Percentiles rank a stretch among this genome's conserved stretches.
Conservation (phyloP, 2,329 filamentous ascomycete genomes). For the Alternaria incomplexa region DNA sequence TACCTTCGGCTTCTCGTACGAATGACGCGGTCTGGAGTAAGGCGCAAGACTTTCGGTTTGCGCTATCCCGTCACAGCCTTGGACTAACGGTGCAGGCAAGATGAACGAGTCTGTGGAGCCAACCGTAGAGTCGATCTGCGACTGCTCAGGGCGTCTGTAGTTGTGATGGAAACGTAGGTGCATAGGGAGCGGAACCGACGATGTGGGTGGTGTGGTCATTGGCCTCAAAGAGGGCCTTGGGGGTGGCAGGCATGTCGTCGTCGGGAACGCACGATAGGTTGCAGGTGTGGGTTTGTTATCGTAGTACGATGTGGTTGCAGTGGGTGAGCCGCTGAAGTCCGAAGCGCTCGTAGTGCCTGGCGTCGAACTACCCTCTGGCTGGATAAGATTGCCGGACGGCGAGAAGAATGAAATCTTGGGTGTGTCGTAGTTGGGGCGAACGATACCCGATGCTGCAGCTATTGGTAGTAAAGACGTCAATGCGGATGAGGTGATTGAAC, state of each 20-base stretch:
- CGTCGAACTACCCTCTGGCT: constrained; percentile 27
- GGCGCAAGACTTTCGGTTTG: constrained; percentile 25
- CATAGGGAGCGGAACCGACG: constrained; percentile 26
- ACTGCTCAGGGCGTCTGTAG: constrained; percentile 17
- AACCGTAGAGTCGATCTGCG: constrained; percentile 24
- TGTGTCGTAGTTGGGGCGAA: constrained; percentile 33
- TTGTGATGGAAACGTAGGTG: constrained; percentile 32
- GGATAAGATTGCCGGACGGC: constrained; percentile 44
- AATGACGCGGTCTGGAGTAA: constrained; percentile 15
- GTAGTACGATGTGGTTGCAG: constrained; percentile 14
- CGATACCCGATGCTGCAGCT: constrained; percentile 45
- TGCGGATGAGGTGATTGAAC: constrained; percentile 44
- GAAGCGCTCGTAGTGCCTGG: constrained; percentile 13
- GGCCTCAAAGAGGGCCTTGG: constrained; percentile 28
- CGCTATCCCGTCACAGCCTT: constrained; percentile 39
- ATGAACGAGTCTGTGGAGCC: constrained; percentile 16
- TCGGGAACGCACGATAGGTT: constrained; percentile 9
- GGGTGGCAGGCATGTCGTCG: constrained; percentile 13
- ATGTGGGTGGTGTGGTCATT: constrained; percentile 26
- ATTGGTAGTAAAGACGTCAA: constrained; percentile 45
- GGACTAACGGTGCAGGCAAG: constrained; percentile 16
- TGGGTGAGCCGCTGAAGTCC: constrained; percentile 11
- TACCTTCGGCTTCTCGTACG: constrained; percentile 3
- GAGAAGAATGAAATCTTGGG: constrained; percentile 43
- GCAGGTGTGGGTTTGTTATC: constrained; percentile 8